Percentiles rank a stretch among this genome's conserved stretches.
Evolutionary conservation across 2,329 filamentous ascomycete species (phyloP).

Genomic region (Alternaria viburni): DNA sequence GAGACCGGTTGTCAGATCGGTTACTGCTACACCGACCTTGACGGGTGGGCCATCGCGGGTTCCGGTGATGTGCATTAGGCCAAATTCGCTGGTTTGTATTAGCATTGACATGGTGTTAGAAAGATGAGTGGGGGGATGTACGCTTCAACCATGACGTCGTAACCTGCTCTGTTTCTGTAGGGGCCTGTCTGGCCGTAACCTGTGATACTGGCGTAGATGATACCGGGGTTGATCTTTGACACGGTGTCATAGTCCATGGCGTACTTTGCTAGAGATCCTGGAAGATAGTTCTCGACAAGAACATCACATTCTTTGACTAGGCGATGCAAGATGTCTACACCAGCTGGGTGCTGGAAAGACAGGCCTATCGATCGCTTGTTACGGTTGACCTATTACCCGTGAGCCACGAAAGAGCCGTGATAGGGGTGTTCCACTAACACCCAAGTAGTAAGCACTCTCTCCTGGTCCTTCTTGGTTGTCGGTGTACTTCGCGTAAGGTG

Average conservation of each 20-base stretch:
- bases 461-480: slow-evolving; percentile 70
- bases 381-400: slow-evolving; percentile 74
- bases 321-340: slow-evolving; percentile 85
- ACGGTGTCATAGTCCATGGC: slow-evolving; percentile 85
- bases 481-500: slow-evolving; percentile 84
- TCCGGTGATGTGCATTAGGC: slow-evolving; percentile 98
- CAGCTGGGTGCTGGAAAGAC: slow-evolving; percentile 84
- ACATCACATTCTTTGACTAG: slow-evolving; percentile 87
- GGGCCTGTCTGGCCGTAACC: slow-evolving; percentile 96
- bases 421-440: slow-evolving; percentile 60
- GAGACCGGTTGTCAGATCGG: slow-evolving; percentile 90
- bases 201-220: slow-evolving; percentile 96
- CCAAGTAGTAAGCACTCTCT: slow-evolving; percentile 93
- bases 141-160: slow-evolving; percentile 99
- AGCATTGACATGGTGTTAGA: slow-evolving; percentile 6
- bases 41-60: slow-evolving; percentile 86
- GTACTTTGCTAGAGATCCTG: slow-evolving; percentile 88
- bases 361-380: slow-evolving; percentile 96
- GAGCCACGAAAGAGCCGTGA: background rate
- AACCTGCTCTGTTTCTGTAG: slow-evolving; percentile 84
- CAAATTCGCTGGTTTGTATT: slow-evolving; percentile 69
- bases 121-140: slow-evolving; percentile 33
- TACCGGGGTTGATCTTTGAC: slow-evolving; percentile 77
- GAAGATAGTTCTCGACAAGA: slow-evolving; percentile 95
- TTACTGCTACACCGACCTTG: slow-evolving; percentile 97